Evolutionary conservation across 768 basidiomycete species (phyloP).

Genomic region (Suillus ampliporus): DNA sequence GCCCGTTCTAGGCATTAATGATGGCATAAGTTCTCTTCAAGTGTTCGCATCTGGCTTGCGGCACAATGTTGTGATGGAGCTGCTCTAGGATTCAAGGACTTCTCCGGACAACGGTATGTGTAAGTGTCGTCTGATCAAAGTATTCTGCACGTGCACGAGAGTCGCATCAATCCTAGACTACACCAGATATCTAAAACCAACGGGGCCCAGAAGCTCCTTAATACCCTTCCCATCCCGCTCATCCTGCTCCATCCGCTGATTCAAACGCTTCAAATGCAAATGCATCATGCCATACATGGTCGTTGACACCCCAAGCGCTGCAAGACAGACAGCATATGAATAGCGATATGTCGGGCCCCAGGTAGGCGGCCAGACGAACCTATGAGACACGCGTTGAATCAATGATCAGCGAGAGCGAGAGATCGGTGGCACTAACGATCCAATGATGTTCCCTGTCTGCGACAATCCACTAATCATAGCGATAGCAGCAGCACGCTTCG

Average conservation of each 20-base stretch:
- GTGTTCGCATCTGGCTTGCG: no score
- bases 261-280: constrained; percentile 45
- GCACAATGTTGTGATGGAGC: no score
- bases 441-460: constrained; percentile 79
- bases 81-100: no score
- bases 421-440: constrained; percentile 59
- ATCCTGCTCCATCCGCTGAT: constrained; percentile 40
- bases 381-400: constrained; percentile 18
- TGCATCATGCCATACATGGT: constrained; percentile 53
- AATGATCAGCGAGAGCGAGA: not conserved
- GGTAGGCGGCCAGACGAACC: constrained; percentile 63
- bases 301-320: constrained; percentile 54
- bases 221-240: constrained; percentile 25
- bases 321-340: constrained; percentile 74
- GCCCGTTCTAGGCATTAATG: not conserved
- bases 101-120: no score
- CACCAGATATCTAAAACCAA: constrained; percentile 10
- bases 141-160: no score
- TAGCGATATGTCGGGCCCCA: constrained; percentile 73
- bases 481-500: constrained; percentile 81
- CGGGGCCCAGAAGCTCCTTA: not conserved
- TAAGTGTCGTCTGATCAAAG: no score
- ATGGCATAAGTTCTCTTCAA: no score
- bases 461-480: constrained; percentile 80
- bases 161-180: not conserved